Evolutionary conservation across 208 protist genomes (phyloP).

Genomic region (Eutreptiella sp.): DNA sequence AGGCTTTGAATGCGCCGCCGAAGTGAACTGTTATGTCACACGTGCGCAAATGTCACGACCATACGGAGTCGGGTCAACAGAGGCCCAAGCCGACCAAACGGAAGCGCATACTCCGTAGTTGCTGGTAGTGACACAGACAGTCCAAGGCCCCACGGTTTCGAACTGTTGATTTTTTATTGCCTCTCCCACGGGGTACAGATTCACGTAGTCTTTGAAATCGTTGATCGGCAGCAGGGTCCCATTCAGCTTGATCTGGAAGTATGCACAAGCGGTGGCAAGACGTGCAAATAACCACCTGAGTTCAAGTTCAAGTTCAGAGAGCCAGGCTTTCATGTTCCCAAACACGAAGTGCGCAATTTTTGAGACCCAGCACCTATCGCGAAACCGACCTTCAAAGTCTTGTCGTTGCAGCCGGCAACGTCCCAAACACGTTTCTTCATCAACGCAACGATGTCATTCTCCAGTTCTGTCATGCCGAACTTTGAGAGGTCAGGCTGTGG

Average conservation of each 20-base stretch:
- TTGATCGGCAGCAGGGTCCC: slow-evolving; percentile 78
- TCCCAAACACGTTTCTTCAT: slow-evolving; percentile 97
- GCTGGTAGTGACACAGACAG: slow-evolving; percentile 86
- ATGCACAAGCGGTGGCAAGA: slow-evolving; percentile 1
- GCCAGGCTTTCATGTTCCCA: no score
- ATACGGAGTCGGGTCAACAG: no score
- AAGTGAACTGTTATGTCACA: no score
- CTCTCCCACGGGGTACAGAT: slow-evolving; percentile 85
- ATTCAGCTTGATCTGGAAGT: slow-evolving; percentile 90
- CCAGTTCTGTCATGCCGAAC: slow-evolving; percentile 92
- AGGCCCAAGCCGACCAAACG: no score
- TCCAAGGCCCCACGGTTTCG: slow-evolving; percentile 87
- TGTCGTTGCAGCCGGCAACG: slow-evolving; percentile 91
- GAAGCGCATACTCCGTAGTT: no score
- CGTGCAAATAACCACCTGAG: no score
- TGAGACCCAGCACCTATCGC: neutral
- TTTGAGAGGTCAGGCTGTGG: slow-evolving; percentile 93
- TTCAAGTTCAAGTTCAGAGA: no score
- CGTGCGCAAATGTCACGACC: no score
- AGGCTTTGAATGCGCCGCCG: no score
- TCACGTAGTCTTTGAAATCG: slow-evolving; percentile 95
- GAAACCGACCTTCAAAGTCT: slow-evolving; percentile 54
- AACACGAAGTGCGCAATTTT: no score
- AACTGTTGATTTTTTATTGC: slow-evolving; percentile 64
- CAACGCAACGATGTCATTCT: slow-evolving; percentile 92